These are phyloP conservation scores for Lactifluus piperatus DNA, from an alignment of 768 basidiomycete species.

Conservation along the genomic window DNA sequence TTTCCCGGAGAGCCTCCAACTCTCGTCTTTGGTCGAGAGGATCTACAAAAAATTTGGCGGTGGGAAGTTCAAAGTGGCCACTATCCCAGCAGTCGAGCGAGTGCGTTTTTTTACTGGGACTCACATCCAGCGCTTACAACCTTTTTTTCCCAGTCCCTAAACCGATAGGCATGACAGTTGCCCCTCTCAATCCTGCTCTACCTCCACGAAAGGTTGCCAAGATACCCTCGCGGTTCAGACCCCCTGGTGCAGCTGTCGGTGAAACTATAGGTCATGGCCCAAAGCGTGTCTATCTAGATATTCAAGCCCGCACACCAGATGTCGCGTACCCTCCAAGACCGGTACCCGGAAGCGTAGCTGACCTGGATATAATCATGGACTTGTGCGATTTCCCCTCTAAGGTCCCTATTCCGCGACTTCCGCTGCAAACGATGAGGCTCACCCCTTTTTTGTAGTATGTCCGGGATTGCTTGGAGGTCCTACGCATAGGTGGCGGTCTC, in stretches of 20 bases:
- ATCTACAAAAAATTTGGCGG: conserved; percentile 85
- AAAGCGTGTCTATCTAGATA: conserved; percentile 67
- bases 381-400: conserved; percentile 87
- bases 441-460: conserved; percentile 64
- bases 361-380: conserved; percentile 86
- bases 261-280: conserved; percentile 68
- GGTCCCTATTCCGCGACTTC: conserved; percentile 30
- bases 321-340: conserved; percentile 86
- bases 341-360: conserved; percentile 72
- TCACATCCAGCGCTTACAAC: conserved; percentile 3
- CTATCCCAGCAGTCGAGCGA: conserved; percentile 73
- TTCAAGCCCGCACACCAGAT: conserved; percentile 50
- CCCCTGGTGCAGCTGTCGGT: conserved; percentile 39
- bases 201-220: conserved; percentile 43
- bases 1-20: conserved; percentile 55
- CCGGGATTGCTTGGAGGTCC: conserved; percentile 92
- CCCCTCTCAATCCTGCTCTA: conserved; percentile 66
- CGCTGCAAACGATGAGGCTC: conserved; percentile 6
- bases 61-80: conserved; percentile 95
- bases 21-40: conserved; percentile 65
- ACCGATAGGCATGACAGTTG: conserved; percentile 45
- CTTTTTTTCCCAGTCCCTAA: conserved; percentile 50
- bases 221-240: conserved; percentile 41
- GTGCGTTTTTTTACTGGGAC: conserved; percentile 38
- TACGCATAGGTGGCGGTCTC: conserved; percentile 83